Base-by-base conservation (phyloP, 192 early-diverging fungal genomes). In the Chytriomyces confervae region DNA sequence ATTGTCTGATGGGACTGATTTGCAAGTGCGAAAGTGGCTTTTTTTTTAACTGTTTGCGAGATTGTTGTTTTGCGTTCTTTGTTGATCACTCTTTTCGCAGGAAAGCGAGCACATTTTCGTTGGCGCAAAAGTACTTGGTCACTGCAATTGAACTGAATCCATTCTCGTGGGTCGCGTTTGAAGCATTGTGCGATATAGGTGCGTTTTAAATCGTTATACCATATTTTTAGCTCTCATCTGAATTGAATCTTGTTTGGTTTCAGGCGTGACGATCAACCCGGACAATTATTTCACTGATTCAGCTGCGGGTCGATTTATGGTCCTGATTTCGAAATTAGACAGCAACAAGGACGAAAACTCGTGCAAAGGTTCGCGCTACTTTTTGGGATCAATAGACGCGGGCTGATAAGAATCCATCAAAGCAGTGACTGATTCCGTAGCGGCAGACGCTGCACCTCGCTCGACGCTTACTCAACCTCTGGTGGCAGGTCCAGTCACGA, bases 91-190 rank as follows among this genome's bases (percentile, higher is more conserved):
- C 62, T 43, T 66, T 18, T 51, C 9, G 16, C 53, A 74, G 62
- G 63, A 57, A 71, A 50, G 50, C 75, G 20, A 27, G 46, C 10
- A 62, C 75, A 45, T 66, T 64, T 50, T 66, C 62, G 8, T 18
- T 63, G 70, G 84, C 82, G 10, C 29, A 48, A 27, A 29, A 53
- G 6, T 65, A 66, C 7, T 80, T 82, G 46, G 49, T 9, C 64
- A 53, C 53, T 29, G 82, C 84, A 0, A 27, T 86, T 24, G 57
- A 73, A 61, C 48, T 79, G 50, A 78, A 83, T 79, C 81, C 86
- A 43, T 81, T 82, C 44, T 46, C 80, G 57, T 87, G 86, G 86
- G 75, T 43, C 18, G 84, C 84, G 8, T 85, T 73, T 51, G 75
- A 85, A 68, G 66, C 57, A 6, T 66, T 86, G 48, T 77, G 79